phyloP scores from a whole-genome alignment of 441 rosid species.

The Cnidoscolus chayamansa region DNA sequence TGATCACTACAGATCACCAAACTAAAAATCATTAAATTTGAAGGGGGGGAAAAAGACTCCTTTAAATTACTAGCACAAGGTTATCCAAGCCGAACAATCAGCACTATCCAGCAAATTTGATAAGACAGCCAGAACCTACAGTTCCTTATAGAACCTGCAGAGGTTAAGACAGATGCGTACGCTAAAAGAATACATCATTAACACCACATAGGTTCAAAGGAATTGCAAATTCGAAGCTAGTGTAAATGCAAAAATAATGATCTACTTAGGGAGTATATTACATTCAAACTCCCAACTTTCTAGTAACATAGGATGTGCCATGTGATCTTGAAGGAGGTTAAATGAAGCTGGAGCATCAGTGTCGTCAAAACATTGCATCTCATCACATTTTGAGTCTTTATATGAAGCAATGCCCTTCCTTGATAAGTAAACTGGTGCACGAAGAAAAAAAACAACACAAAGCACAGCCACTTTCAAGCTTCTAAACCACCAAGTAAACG shows the following conservation, averaged over 20 bases:
- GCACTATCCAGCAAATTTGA: background rate
- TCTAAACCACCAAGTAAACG: background rate
- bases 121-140: background rate
- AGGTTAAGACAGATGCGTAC: background rate
- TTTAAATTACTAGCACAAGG: background rate
- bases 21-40: background rate
- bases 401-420: background rate
- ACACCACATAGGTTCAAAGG: background rate
- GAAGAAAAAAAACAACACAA: background rate
- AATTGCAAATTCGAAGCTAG: background rate
- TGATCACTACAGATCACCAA: background rate
- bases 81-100: background rate
- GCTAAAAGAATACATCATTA: background rate
- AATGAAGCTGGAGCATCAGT: background rate
- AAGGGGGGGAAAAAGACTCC: background rate
- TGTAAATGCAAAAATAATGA: background rate
- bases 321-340: background rate
- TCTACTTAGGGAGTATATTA: no score
- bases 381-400: background rate
- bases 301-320: no score
- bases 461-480: background rate
- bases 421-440: no score
- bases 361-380: background rate
- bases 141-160: no score
- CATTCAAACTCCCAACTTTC: background rate